A percentile compares a stretch with the other conserved stretches of the same genome.
Conservation (phyloP, 352 stramenopile species). For the Phytophthora europaea region DNA sequence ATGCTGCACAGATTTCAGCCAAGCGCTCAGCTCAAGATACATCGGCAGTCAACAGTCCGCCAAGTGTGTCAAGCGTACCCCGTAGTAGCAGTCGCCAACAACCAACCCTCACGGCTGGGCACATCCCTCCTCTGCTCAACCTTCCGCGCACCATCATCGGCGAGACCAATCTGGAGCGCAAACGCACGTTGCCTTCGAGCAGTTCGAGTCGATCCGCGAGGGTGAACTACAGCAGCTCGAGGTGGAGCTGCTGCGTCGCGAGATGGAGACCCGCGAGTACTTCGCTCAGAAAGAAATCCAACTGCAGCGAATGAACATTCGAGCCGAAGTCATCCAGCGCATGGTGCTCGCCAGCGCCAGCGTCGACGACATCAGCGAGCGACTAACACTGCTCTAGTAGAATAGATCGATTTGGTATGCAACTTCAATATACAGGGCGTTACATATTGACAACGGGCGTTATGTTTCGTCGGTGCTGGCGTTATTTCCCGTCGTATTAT, state of each 20-base stretch:
- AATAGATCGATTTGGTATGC: background rate
- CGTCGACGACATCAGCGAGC: constrained; percentile 13
- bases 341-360: constrained; percentile 24
- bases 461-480: background rate
- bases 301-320: constrained; percentile 23
- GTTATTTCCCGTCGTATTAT: background rate
- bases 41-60: background rate
- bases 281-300: constrained; percentile 27
- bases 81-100: too few species aligned
- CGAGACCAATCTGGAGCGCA: constrained; percentile 13
- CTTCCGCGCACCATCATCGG: background rate
- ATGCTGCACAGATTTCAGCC: background rate
- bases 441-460: background rate
- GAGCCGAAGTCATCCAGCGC: constrained; percentile 24
- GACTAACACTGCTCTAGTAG: constrained; percentile 12
- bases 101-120: background rate
- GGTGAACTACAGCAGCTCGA: constrained; percentile 28
- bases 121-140: constrained; percentile 17
- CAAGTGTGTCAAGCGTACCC: background rate
- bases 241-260: constrained; percentile 22
- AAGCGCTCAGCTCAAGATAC: background rate
- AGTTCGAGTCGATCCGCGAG: constrained; percentile 25
- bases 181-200: constrained; percentile 29
- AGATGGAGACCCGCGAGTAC: constrained; percentile 31
- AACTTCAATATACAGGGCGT: background rate